Conservation (phyloP, 2,329 filamentous ascomycete species). For the Orbilia javanica region DNA sequence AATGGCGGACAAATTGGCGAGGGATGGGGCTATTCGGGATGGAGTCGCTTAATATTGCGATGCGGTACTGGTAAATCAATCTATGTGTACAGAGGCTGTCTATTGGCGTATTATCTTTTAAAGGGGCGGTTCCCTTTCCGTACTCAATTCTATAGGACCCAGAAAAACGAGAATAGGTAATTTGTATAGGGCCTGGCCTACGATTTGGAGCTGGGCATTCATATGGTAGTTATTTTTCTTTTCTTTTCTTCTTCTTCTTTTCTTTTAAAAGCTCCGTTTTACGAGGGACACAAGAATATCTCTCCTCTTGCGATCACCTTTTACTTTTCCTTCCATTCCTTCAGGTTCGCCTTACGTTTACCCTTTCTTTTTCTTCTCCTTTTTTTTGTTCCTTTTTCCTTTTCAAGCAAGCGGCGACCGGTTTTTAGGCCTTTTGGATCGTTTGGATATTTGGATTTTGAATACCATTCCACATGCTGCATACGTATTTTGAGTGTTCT, state of each 20-base stretch:
- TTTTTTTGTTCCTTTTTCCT: no score
- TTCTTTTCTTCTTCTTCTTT: background rate
- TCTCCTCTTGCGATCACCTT: background rate
- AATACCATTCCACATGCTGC: background rate
- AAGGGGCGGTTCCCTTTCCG: background rate
- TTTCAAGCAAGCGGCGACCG: constrained; percentile 3
- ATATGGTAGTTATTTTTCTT: constrained; percentile 3
- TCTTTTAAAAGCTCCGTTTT: constrained; percentile 27
- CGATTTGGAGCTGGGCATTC: background rate
- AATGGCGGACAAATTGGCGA: constrained; percentile 57
- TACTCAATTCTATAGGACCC: background rate
- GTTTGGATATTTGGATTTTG: background rate
- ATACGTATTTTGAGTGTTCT: background rate
- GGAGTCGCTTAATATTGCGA: background rate
- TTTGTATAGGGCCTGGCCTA: constrained; percentile 8
- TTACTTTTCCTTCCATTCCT: background rate
- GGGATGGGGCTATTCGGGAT: constrained; percentile 49
- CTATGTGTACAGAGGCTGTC: background rate
- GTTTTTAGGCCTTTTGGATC: background rate
- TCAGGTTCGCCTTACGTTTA: background rate
- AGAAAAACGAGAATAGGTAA: background rate
- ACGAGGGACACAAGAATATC: background rate
- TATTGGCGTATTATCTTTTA: constrained; percentile 5
- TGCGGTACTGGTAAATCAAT: background rate
- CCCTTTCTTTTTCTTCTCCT: no score